phyloP scores from a whole-genome alignment of 2,329 filamentous ascomycete species.

The Apiospora pterosperma region DNA sequence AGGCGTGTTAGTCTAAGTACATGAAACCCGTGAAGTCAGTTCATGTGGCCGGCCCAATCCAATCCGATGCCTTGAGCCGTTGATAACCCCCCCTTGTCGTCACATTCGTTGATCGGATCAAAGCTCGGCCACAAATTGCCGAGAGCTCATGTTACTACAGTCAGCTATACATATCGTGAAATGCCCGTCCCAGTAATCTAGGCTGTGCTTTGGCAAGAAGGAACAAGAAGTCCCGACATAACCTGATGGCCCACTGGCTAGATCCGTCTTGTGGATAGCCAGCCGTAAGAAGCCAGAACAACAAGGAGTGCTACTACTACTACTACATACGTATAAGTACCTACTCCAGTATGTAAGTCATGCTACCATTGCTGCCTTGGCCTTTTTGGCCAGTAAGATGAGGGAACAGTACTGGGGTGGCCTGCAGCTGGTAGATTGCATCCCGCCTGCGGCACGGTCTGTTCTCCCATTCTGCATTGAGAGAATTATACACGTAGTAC shows the following conservation, averaged over 20 bases:
- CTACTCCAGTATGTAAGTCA: background rate
- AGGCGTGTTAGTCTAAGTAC: background rate
- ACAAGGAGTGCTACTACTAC: too few relatives aligned
- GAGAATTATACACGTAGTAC: background rate
- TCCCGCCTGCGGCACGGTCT: background rate
- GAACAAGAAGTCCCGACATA: background rate
- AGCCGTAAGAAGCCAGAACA: background rate
- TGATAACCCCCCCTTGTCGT: background rate
- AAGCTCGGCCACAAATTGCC: background rate
- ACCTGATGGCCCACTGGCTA: background rate
- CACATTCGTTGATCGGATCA: background rate
- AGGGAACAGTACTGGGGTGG: background rate
- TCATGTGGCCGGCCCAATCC: background rate
- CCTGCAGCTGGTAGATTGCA: conserved; percentile 2
- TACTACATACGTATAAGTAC: too few relatives aligned
- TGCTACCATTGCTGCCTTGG: background rate
- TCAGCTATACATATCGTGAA: background rate
- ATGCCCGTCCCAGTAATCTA: background rate
- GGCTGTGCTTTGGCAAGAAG: background rate
- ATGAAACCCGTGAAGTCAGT: background rate
- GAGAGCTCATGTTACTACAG: background rate
- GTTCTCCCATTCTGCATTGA: background rate
- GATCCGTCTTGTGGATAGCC: background rate
- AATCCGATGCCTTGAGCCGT: conserved; percentile 2
- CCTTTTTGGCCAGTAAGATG: background rate